Evolutionary conservation across 1,284 basidiomycete genomes (phyloP), one percentile per base, ranked within the genome.

Genomic region (Boletus mariae): DNA sequence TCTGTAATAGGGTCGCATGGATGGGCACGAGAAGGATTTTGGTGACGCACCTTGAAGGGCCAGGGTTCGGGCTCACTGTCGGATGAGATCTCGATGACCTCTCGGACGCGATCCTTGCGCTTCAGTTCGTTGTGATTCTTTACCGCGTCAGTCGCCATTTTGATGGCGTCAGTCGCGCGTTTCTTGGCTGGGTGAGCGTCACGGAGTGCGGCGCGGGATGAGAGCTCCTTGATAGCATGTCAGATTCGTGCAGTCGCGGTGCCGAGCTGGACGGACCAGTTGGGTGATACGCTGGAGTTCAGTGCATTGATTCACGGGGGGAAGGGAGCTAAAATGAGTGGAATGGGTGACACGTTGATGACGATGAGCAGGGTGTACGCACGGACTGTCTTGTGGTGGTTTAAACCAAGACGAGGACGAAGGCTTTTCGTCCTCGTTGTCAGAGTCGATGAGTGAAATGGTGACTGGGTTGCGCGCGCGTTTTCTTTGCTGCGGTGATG

Each of bases 41-140:
- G 1, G 13, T 8, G 44, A 57, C 67, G 20, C 11, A 68, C 65
- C 52, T 67, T 67, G 29, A 31, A n/a, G 28, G 61, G 53, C 51
- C 17, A 55, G 11, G 3, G 38, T 23, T 69, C 68, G 6, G 56
- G 32, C 25, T 71, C 65, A 29, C 69, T 69, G 46, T 71, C 68
- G 25, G 66, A 69, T 6, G 61, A 59, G 34, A 71, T 60, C 37
- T 57, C 64, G 46, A 71, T 64, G 3, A 65, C 43, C 26, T 69
- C 61, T 0, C 4, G 25, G 7, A 17, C 17, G 7, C 34, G 51
- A 9, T 54, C 52, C 45, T 68, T 69, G 34, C 67, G 63, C 51
- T 70, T 71, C 38, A 61, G 15, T 23, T 56, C 47, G 15, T 25
- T 34, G 6, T 37, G 47, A 25, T 45, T 51, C 2, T 49, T 44